These are phyloP conservation scores for Cutaneotrichosporon sp. DNA, from an alignment of 1,284 basidiomycete genomes.

Conservation along the genomic window DNA sequence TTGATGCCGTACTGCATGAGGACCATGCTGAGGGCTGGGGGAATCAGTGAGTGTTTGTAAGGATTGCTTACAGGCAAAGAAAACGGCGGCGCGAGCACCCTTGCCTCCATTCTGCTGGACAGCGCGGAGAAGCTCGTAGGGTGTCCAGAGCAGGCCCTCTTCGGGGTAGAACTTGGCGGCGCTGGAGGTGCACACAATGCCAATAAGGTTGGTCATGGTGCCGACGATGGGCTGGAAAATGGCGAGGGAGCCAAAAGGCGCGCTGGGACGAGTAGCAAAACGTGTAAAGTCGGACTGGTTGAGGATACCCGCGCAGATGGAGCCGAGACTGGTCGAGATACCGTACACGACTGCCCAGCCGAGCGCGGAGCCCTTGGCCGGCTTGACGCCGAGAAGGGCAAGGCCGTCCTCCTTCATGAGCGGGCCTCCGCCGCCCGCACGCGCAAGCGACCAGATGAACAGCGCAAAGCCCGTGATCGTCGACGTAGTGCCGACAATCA, in stretches of 20 bases:
- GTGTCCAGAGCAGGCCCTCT: constrained; percentile 42
- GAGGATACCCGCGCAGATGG: constrained; percentile 33
- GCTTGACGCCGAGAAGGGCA: constrained; percentile 22
- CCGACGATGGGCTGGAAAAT: constrained; percentile 40
- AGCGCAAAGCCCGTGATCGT: constrained; percentile 41
- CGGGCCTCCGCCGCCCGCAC: constrained; percentile 42
- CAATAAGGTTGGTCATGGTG: constrained; percentile 43
- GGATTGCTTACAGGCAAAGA: constrained; percentile 53
- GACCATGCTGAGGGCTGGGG: constrained; percentile 58
- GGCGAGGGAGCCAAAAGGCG: constrained; percentile 26
- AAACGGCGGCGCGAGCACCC: constrained; percentile 56
- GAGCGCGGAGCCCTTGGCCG: constrained; percentile 30
- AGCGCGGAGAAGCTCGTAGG: constrained; percentile 42
- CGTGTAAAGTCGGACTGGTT: constrained; percentile 35
- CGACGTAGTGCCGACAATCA: constrained; percentile 31
- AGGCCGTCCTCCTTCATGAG: constrained; percentile 33
- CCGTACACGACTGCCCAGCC: constrained; percentile 47
- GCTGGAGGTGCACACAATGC: constrained; percentile 46
- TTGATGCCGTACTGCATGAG: constrained; percentile 68
- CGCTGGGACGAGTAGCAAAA: constrained; percentile 25
- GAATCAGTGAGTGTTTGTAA: neutral
- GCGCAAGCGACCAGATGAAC: constrained; percentile 43
- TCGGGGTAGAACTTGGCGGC: constrained; percentile 42
- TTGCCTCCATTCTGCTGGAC: constrained; percentile 14
- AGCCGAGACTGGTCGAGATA: constrained; percentile 26